phyloP scores from a whole-genome alignment of 441 rosid genomes.

The Erodium trifolium region DNA sequence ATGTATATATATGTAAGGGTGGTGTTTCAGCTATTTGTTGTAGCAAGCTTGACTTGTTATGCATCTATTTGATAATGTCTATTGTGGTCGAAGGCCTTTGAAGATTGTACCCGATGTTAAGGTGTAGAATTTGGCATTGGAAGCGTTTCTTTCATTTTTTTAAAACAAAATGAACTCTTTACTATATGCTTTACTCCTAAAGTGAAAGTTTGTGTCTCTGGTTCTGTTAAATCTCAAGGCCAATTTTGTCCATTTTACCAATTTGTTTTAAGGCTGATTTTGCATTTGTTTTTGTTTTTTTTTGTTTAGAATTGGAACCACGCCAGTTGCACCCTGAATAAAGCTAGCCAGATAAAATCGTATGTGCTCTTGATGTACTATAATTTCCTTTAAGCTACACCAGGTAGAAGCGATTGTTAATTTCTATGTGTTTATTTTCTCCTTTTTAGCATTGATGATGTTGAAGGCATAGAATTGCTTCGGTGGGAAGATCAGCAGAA shows the following conservation, averaged over 20 bases:
- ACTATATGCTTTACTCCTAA: neutral
- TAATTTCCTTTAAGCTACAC: slow-evolving; percentile 2
- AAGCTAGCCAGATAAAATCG: slow-evolving; percentile 76
- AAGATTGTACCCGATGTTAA: neutral
- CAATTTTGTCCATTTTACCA: neutral
- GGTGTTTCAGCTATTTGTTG: neutral
- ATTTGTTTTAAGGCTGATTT: slow-evolving; percentile 11
- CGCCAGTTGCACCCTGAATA: slow-evolving; percentile 61
- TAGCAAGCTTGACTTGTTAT: neutral
- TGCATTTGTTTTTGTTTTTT: slow-evolving; percentile 14
- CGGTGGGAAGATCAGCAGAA: slow-evolving; percentile 97
- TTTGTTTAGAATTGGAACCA: slow-evolving; percentile 82
- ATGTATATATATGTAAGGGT: neutral
- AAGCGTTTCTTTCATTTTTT: neutral
- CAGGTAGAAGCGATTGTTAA: slow-evolving; percentile 11
- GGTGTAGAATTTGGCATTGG: neutral
- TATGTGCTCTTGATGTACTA: slow-evolving; percentile 29
- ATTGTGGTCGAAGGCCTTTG: too few species aligned
- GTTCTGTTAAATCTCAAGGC: neutral
- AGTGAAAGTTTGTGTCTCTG: neutral
- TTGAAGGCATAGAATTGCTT: slow-evolving; percentile 79
- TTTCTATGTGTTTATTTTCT: neutral
- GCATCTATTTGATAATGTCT: neutral
- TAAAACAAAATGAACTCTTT: too few species aligned
- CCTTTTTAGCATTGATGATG: slow-evolving; percentile 59